Base-by-base conservation (phyloP, 805 yeast species). In the Pichia phayaonensis region DNA sequence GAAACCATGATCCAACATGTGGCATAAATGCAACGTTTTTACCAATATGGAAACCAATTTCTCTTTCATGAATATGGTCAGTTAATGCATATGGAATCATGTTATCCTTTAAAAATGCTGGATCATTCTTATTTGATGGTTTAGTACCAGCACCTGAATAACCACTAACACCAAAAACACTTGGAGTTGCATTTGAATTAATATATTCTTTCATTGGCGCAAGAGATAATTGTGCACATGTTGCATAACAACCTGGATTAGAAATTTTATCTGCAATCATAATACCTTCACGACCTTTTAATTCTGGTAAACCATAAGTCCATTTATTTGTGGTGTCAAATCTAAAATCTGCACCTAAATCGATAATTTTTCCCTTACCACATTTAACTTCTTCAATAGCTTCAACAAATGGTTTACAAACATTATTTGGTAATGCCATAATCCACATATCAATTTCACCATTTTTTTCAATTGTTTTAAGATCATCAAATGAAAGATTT, bases 131-230 rank as follows among this genome's bases (percentile, higher is more conserved):
- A 54, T 96, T 96, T 15, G 96, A 87, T 52, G 99, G 99, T 72
- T 95, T 94, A 39, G 99, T 90, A 57, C 99, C 99, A 12, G 99
- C 99, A 53, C 99, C 99, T 13, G 99, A 94, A 68, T 92, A 94
- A 46, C 99, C 99, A 45, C 97, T 88, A 34, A 94, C 94, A 64
- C 99, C 99, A 65, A 94, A 94, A 13, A 92, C 76, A 4, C 89
- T 73, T 47, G 99, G 98, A 27, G 76, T 73, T 36, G 94, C 94
- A 15, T 72, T 70, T 40, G 82, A 73, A 27, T 47, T 49, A 27
- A 53, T 48, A 61, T 79, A 79, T 45, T 82, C 80, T n/a, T 77
- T 69, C 60, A 94, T 73, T 36, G 99, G 99, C 45, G 92, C 83
- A 64, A 94, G 83, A 15, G 96, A 90, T 24, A 90, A 70, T 73